phyloP scores from a whole-genome alignment of 345 rosid genomes.

The Euphorbia tirucalli region DNA sequence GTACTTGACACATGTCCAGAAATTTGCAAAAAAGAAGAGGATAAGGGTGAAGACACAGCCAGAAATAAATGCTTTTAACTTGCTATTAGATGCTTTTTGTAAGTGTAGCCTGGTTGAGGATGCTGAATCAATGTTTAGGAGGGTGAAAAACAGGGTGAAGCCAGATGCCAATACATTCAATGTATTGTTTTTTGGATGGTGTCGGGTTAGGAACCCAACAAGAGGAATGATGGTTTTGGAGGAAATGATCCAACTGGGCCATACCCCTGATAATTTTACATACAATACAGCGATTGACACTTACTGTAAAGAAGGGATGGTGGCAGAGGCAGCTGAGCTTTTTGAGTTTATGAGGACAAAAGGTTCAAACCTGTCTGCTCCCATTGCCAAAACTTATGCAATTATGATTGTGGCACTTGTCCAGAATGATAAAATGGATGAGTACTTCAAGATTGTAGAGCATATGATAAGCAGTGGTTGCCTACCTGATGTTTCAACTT shows the following conservation, averaged over 20 bases:
- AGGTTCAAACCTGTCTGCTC: slow-evolving; percentile 80
- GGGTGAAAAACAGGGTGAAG: slow-evolving; percentile 54
- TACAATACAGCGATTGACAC: slow-evolving; percentile 82
- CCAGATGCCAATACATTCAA: slow-evolving; percentile 68
- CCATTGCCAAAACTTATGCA: slow-evolving; percentile 80
- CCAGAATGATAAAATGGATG: slow-evolving; percentile 53
- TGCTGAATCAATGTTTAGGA: slow-evolving; percentile 54
- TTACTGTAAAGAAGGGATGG: slow-evolving; percentile 79
- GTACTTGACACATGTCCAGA: slow-evolving; percentile 77
- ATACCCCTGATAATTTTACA: slow-evolving; percentile 70
- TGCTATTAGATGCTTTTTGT: slow-evolving; percentile 81
- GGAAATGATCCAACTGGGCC: slow-evolving; percentile 81
- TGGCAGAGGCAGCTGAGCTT: slow-evolving; percentile 66
- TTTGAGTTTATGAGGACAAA: slow-evolving; percentile 80
- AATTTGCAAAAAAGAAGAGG: slow-evolving; percentile 81
- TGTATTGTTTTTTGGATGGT: slow-evolving; percentile 86
- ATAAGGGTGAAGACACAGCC: slow-evolving; percentile 86
- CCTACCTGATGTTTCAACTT: slow-evolving; percentile 91
- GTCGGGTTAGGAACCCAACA: slow-evolving; percentile 75
- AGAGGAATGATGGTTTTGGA: slow-evolving; percentile 70
- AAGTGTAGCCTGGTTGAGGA: slow-evolving; percentile 76
- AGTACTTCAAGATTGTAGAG: slow-evolving; percentile 61
- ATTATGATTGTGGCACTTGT: slow-evolving; percentile 68
- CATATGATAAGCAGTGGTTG: slow-evolving; percentile 77
- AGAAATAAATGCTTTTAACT: slow-evolving; percentile 76